Base-by-base conservation (phyloP, 164 flowering plant species). In the Stephania yunnanensis region DNA sequence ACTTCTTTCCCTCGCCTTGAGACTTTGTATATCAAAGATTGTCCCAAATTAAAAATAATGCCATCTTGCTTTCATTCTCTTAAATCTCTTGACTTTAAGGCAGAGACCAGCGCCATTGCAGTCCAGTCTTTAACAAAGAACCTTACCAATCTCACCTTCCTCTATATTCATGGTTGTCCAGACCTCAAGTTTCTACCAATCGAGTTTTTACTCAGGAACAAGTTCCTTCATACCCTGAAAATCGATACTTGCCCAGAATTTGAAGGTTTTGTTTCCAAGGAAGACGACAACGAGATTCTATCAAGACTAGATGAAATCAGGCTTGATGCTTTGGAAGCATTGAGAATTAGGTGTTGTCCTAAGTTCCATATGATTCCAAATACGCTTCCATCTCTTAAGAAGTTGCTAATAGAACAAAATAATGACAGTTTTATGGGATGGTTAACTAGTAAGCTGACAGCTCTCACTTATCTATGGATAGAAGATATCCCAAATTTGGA, bases 1-100 rank as follows among this genome's bases (percentile, higher is more conserved):
- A 13, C 22, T 64, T 75, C 74, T 10, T 74, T 66, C 31, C 76
- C 80, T 77, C 69, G 48, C 46, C 85, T 83, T 2, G 70, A 73
- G 25, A 45, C 30, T 22, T 31, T 83, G 69, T 8, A 10, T 1
- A 71, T 79, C 8, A 0, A 2, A 7, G 10, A 7, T n/a, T 75
- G 75, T 50, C 71, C 48, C 17, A 73, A 29, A 46, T 69, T 78
- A 50, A 69, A 6, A 66, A 66, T 0, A 29, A 31, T 19, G 11
- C 76, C 71, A 17, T 44, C 46, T 52, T 2, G 3, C 2, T 74
- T 74, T 67, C 63, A 71, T 10, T 46, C 61, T 50, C 64, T 74
- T n/a, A 67, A 66, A 20, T 66, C 4, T 29, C 67, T 45, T 1
- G 46, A 5, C 12, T 48, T 46, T 19, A 0, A 4, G 1, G 6